These are phyloP conservation scores for Russula dissimulans DNA, from an alignment of 768 basidiomycete genomes.

Conservation along the genomic window DNA sequence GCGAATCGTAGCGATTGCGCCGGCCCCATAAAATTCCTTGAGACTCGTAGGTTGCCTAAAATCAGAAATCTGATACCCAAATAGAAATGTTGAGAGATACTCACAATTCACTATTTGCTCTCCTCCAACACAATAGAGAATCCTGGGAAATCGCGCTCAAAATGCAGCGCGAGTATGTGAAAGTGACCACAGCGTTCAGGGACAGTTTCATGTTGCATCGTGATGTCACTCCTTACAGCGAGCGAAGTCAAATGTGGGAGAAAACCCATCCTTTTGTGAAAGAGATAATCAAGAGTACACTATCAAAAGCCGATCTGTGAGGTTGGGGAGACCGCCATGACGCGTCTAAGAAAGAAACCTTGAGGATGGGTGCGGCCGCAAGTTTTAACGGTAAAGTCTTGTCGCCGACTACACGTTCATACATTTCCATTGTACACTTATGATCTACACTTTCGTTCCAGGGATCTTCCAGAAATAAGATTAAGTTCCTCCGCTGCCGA, in stretches of 20 bases:
- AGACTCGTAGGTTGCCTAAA: conserved; percentile 73
- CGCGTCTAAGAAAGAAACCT: conserved; percentile 33
- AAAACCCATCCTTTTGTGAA: conserved; percentile 68
- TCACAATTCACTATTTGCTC: conserved; percentile 84
- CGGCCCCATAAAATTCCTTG: conserved; percentile 88
- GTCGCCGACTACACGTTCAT: conserved; percentile 91
- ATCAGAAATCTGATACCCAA: not conserved
- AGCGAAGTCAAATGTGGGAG: conserved; percentile 70
- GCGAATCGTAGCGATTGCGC: conserved; percentile 50
- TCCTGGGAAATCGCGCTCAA: conserved; percentile 42
- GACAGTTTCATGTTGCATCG: conserved; percentile 77
- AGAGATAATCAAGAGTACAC: conserved; percentile 89
- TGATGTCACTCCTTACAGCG: conserved; percentile 89
- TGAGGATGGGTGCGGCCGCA: conserved; percentile 80
- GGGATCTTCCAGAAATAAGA: conserved; percentile 51
- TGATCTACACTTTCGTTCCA: conserved; percentile 82
- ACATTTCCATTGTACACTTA: conserved; percentile 83
- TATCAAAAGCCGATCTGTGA: conserved; percentile 24
- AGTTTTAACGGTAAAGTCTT: conserved; percentile 81
- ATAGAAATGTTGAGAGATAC: conserved; percentile 25
- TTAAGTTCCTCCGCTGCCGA: not conserved
- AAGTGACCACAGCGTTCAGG: conserved; percentile 85
- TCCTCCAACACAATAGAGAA: conserved; percentile 70
- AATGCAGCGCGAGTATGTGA: conserved; percentile 78
- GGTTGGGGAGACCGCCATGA: not conserved